These are phyloP conservation scores for Boletus vermiculosoides DNA, from an alignment of 768 basidiomycete species.

Conservation along the genomic window DNA sequence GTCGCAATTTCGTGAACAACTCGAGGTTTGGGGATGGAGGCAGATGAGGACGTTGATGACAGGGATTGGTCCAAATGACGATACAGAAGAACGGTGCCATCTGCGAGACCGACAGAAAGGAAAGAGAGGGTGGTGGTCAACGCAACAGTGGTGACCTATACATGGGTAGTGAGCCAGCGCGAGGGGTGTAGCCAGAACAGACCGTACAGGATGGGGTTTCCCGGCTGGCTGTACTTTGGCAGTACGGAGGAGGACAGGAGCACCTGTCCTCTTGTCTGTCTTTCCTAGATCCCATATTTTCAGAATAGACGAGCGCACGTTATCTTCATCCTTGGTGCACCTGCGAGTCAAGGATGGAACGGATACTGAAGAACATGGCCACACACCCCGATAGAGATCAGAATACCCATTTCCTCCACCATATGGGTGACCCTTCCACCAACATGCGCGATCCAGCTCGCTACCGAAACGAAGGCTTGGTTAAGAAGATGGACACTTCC, in stretches of 20 bases:
- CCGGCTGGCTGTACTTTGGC: constrained; percentile 73
- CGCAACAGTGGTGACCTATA: constrained; percentile 74
- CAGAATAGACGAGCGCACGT: constrained; percentile 61
- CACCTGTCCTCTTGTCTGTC: constrained; percentile 60
- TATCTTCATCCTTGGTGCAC: constrained; percentile 66
- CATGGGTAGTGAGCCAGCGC: background rate
- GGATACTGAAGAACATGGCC: background rate
- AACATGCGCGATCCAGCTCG: constrained; percentile 79
- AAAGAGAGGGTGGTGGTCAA: constrained; percentile 76
- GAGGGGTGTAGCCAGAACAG: background rate
- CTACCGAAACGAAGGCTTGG: constrained; percentile 65
- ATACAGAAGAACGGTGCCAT: constrained; percentile 90
- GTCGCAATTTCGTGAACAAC: constrained; percentile 78
- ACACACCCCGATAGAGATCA: constrained; percentile 88
- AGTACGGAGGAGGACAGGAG: constrained; percentile 67
- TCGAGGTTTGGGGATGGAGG: constrained; percentile 85
- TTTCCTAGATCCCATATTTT: constrained; percentile 89
- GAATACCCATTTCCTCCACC: constrained; percentile 73
- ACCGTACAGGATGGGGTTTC: constrained; percentile 72
- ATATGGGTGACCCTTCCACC: constrained; percentile 85
- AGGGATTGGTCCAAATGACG: constrained; percentile 91
- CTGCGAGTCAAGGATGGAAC: constrained; percentile 12
- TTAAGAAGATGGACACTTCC: constrained; percentile 78
- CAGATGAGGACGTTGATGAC: constrained; percentile 56
- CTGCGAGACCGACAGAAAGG: constrained; percentile 90